Percentiles rank a stretch among this genome's conserved stretches.
phyloP scores from a whole-genome alignment of 805 yeast genomes.

The Cyberlindnera euphorbiae region DNA sequence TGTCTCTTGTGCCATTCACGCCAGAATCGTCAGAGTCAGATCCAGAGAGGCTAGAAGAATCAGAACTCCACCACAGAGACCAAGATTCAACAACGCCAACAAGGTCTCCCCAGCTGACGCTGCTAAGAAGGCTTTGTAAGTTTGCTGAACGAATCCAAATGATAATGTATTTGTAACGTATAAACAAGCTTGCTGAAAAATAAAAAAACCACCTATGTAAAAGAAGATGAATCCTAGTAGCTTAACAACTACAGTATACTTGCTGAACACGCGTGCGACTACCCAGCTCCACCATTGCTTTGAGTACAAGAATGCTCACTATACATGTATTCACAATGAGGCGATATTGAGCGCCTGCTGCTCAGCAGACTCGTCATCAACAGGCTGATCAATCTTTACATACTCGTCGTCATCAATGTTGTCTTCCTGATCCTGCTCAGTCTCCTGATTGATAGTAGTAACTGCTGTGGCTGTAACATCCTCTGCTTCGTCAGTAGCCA shows the following conservation, averaged over 20 bases:
- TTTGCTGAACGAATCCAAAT: constrained; percentile 4
- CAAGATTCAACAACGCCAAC: constrained; percentile 95
- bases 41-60: constrained; percentile 97
- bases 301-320: too few relatives aligned
- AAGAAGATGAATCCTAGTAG: not conserved
- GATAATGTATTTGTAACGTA: constrained; percentile 8
- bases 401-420: too few relatives aligned
- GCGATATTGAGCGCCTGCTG: constrained; percentile 8
- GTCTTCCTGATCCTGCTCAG: too few relatives aligned
- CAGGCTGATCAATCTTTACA: constrained; percentile 2
- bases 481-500: constrained; percentile 17
- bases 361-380: constrained; percentile 6
- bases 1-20: constrained; percentile 99
- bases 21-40: constrained; percentile 99
- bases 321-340: not conserved
- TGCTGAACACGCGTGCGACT: too few relatives aligned
- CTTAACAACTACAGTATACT: too few relatives aligned
- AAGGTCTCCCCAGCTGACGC: constrained; percentile 96
- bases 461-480: too few relatives aligned
- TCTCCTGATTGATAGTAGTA: too few relatives aligned
- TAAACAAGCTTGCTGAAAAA: constrained; percentile 4
- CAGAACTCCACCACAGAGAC: constrained; percentile 99
- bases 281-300: too few relatives aligned
- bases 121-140: constrained; percentile 83
- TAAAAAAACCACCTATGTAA: not conserved